A percentile compares a stretch with the other conserved stretches of the same genome.
Evolutionary conservation across 1,284 basidiomycete species (phyloP).

Genomic region (Marasmius tenuissimus): DNA sequence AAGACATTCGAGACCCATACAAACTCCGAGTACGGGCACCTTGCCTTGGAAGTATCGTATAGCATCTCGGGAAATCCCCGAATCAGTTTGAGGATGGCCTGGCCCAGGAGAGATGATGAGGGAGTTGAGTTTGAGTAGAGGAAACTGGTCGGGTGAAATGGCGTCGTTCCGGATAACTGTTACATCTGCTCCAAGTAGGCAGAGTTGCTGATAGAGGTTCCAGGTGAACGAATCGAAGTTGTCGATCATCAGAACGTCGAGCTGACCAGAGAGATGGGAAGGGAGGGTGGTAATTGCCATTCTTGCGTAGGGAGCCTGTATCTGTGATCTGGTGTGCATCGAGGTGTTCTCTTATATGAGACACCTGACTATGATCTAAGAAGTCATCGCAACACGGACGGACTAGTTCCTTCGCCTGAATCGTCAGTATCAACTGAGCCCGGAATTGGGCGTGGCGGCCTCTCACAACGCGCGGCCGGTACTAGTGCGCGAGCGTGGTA

Average conservation of each 20-base stretch:
- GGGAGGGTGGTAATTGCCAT: constrained; percentile 41
- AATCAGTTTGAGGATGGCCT: constrained; percentile 92
- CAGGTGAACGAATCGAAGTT: constrained; percentile 96
- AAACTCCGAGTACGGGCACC: constrained; percentile 95
- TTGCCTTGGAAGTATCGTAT: constrained; percentile 91
- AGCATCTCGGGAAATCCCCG: constrained; percentile 88
- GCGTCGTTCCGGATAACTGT: constrained; percentile 92
- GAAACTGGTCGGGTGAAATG: constrained; percentile 72
- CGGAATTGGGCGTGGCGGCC: too few relatives aligned
- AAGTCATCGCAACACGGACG: too few relatives aligned
- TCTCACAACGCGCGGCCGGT: too few relatives aligned
- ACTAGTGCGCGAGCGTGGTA: too few relatives aligned
- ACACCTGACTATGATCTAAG: too few relatives aligned
- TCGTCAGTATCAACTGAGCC: too few relatives aligned
- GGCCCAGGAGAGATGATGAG: constrained; percentile 97
- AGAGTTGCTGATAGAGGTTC: constrained; percentile 93
- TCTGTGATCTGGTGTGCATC: not conserved
- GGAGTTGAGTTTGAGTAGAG: constrained; percentile 68
- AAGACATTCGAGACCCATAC: constrained; percentile 97
- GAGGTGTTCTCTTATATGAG: not conserved
- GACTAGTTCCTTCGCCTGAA: too few relatives aligned
- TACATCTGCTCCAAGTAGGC: constrained; percentile 86
- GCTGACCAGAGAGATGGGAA: constrained; percentile 48
- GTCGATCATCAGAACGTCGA: constrained; percentile 86
- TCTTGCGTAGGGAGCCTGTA: not conserved